A percentile compares a stretch with the other conserved stretches of the same genome.
Conservation (phyloP, 2,329 filamentous ascomycete species). For the Grosmannia huntii region DNA sequence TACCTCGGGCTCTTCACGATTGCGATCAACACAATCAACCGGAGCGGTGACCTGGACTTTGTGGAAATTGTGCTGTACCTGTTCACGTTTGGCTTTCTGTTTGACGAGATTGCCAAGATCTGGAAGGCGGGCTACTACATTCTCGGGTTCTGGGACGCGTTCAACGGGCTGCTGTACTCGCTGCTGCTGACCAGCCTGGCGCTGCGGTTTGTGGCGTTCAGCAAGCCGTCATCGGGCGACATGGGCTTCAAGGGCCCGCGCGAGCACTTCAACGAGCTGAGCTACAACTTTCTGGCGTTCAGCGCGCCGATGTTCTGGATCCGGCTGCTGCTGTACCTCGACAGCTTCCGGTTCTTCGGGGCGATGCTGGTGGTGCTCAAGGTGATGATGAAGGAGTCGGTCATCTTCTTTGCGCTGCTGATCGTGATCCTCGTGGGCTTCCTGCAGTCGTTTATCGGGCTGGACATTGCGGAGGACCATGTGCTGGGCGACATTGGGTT, state of each 20-base stretch:
- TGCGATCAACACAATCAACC: constrained; percentile 91
- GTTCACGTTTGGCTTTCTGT: constrained; percentile 84
- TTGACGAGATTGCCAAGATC: constrained; percentile 76
- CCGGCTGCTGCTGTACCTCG: constrained; percentile 80
- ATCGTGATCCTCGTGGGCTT: constrained; percentile 76
- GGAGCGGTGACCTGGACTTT: constrained; percentile 66
- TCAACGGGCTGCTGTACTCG: constrained; percentile 74
- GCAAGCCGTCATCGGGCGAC: constrained; percentile 29
- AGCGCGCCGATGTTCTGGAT: constrained; percentile 95
- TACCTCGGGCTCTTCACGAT: constrained; percentile 78
- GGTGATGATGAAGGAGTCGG: constrained; percentile 83
- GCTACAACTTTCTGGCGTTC: constrained; percentile 91
- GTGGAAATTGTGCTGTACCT: constrained; percentile 77
- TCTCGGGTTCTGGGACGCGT: constrained; percentile 92
- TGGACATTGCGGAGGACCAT: constrained; percentile 71
- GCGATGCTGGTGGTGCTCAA: constrained; percentile 97
- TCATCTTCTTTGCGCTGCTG: constrained; percentile 92
- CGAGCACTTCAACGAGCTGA: constrained; percentile 58
- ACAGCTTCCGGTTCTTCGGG: constrained; percentile 90
- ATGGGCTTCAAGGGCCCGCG: constrained; percentile 30
- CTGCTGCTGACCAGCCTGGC: constrained; percentile 69
- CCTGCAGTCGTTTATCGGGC: constrained; percentile 83
- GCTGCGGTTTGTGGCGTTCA: constrained; percentile 65
- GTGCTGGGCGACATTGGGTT: constrained; percentile 56
- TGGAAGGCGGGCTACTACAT: constrained; percentile 92